phyloP scores from a whole-genome alignment of 2,329 filamentous ascomycete genomes.

The Setomelanomma holmii region DNA sequence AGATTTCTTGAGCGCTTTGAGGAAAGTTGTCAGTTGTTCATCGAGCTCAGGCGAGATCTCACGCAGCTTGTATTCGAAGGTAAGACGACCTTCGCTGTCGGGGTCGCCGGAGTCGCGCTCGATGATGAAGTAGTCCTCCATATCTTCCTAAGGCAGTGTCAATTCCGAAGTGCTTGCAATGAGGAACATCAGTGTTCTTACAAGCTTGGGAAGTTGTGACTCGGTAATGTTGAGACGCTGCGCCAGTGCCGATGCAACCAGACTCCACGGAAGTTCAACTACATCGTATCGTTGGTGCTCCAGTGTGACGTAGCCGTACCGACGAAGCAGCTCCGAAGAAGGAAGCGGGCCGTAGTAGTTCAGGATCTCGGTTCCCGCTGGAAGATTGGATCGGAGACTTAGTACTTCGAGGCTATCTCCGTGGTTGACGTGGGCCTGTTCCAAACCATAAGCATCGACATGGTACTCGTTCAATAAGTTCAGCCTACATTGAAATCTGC shows the following conservation, averaged over 20 bases:
- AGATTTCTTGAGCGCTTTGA: slow-evolving; percentile 22
- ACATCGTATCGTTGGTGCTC: slow-evolving; percentile 30
- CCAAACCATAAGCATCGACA: background rate
- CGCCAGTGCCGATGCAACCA: slow-evolving; percentile 14
- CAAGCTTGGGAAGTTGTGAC: slow-evolving; percentile 9
- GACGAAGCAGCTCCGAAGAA: slow-evolving; percentile 27
- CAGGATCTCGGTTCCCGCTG: slow-evolving; percentile 24
- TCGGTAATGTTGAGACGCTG: slow-evolving; percentile 9
- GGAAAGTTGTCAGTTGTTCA: slow-evolving; percentile 20
- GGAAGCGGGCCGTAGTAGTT: slow-evolving; percentile 35
- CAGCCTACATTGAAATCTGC: slow-evolving; percentile 30
- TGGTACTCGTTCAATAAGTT: background rate
- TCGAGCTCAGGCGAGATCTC: slow-evolving; percentile 25
- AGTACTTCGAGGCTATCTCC: slow-evolving; percentile 26
- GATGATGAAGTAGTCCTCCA: slow-evolving; percentile 26
- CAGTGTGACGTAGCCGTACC: slow-evolving; percentile 31
- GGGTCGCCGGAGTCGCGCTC: slow-evolving; percentile 34
- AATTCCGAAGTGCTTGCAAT: background rate
- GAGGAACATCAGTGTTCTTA: no score
- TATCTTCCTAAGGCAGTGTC: slow-evolving; percentile 10
- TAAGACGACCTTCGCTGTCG: slow-evolving; percentile 22
- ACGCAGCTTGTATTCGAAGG: slow-evolving; percentile 11
- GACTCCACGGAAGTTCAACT: slow-evolving; percentile 22
- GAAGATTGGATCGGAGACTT: slow-evolving; percentile 17
- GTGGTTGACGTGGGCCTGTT: slow-evolving; percentile 31